Percentiles rank a stretch among this genome's conserved stretches.
Conservation (phyloP, 2,329 filamentous ascomycete genomes). For the Chaetomiaceae sp. region DNA sequence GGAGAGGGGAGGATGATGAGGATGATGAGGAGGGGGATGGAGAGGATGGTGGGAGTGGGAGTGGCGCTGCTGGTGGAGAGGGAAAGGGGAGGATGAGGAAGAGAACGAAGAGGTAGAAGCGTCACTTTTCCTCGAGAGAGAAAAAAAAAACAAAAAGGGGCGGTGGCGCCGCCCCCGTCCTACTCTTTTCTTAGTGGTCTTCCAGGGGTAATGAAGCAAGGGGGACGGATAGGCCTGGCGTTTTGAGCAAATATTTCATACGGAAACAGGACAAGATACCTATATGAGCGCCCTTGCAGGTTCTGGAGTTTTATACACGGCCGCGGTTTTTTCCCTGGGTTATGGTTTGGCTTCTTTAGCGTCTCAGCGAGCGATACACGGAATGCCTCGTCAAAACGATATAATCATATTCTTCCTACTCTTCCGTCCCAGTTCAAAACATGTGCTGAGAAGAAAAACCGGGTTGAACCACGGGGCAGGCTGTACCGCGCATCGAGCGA, state of each 20-base stretch:
- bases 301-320: neutral
- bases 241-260: neutral
- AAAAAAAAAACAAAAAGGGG: too few relatives aligned
- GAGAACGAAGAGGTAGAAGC: conserved; percentile 19
- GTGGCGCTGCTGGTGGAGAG: conserved; percentile 38
- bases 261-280: conserved; percentile 10
- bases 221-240: neutral
- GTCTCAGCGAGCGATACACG: neutral
- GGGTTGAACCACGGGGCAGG: too few relatives aligned
- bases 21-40: conserved; percentile 12
- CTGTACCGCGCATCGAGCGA: too few relatives aligned
- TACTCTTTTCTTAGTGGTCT: neutral
- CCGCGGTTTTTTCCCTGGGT: neutral
- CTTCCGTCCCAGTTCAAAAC: too few relatives aligned
- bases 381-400: neutral
- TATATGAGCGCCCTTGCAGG: neutral
- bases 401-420: neutral
- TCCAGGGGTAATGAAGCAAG: neutral
- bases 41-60: conserved; percentile 36
- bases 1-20: conserved; percentile 39
- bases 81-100: conserved; percentile 17
- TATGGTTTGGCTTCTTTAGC: neutral
- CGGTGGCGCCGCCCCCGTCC: too few relatives aligned
- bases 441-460: too few relatives aligned
- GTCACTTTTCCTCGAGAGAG: too few relatives aligned